phyloP scores from a whole-genome alignment of 768 basidiomycete genomes.

The Paxillus involutus region DNA sequence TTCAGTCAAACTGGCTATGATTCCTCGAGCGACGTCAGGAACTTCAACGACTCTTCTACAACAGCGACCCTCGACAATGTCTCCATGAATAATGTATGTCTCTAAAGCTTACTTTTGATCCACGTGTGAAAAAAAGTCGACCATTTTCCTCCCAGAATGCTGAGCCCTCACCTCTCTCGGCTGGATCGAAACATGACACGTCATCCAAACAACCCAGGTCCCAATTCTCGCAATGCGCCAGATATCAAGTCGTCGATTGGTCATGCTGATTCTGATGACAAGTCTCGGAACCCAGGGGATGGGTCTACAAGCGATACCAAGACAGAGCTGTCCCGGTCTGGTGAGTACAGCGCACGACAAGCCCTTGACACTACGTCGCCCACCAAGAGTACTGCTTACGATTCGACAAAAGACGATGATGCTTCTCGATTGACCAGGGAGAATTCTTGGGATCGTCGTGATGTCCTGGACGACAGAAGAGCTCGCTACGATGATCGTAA shows the following conservation, averaged over 20 bases:
- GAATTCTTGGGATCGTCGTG: slow-evolving; percentile 29
- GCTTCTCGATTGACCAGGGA: slow-evolving; percentile 23
- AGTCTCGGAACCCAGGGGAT: slow-evolving; percentile 2
- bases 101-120: slow-evolving; percentile 10
- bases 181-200: slow-evolving; percentile 27
- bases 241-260: slow-evolving; percentile 7
- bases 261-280: slow-evolving; percentile 13
- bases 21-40: slow-evolving; percentile 9
- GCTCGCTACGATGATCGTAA: slow-evolving; percentile 25
- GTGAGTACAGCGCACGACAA: slow-evolving; percentile 31
- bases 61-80: slow-evolving; percentile 7
- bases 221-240: slow-evolving; percentile 16
- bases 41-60: slow-evolving; percentile 2
- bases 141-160: slow-evolving; percentile 19
- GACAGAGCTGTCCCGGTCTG: slow-evolving; percentile 5
- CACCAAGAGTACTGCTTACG: slow-evolving; percentile 18
- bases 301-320: slow-evolving; percentile 9
- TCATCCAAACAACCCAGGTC: slow-evolving; percentile 18
- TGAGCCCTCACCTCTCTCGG: slow-evolving; percentile 27
- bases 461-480: slow-evolving; percentile 32
- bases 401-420: slow-evolving; percentile 32
- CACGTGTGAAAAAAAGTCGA: slow-evolving; percentile 4
- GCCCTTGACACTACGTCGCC: slow-evolving; percentile 21
- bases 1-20: slow-evolving; percentile 12
- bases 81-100: slow-evolving; percentile 36